These are phyloP conservation scores for Apiospora koreana DNA, from an alignment of 2,329 filamentous ascomycete genomes.

Conservation along the genomic window DNA sequence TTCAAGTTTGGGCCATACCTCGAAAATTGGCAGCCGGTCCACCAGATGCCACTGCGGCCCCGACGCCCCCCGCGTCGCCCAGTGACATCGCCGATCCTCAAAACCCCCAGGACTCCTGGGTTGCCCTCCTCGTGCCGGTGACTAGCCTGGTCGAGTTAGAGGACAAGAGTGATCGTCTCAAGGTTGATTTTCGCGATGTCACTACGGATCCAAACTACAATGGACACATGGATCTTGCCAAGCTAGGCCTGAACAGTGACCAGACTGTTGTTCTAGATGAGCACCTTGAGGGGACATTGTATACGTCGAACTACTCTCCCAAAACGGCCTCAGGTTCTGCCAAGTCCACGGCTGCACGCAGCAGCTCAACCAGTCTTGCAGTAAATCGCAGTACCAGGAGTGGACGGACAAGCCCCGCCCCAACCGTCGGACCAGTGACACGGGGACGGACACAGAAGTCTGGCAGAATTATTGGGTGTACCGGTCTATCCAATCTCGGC, in stretches of 20 bases:
- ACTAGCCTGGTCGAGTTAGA: conserved; percentile 64
- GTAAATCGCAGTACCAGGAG: conserved; percentile 52
- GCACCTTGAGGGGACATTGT: conserved; percentile 59
- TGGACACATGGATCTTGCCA: conserved; percentile 65
- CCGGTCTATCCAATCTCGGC: conserved; percentile 85
- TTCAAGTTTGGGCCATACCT: conserved; percentile 73
- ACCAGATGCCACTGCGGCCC: conserved; percentile 37
- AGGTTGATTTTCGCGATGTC: conserved; percentile 65
- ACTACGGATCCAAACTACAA: conserved; percentile 78
- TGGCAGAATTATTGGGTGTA: conserved; percentile 72
- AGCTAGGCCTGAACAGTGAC: conserved; percentile 69
- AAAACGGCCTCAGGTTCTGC: conserved; percentile 29
- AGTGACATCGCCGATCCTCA: conserved; percentile 17
- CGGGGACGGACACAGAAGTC: conserved; percentile 71
- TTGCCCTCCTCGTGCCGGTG: conserved; percentile 60
- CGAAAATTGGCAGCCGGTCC: conserved; percentile 41
- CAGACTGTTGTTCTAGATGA: conserved; percentile 86
- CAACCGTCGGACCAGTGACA: conserved; percentile 59
- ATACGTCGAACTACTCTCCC: conserved; percentile 52
- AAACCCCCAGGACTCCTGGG: conserved; percentile 34
- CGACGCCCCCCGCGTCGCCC: conserved; percentile 31
- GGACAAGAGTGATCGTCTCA: conserved; percentile 64
- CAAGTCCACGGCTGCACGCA: conserved; percentile 38
- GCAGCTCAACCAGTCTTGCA: conserved; percentile 33
- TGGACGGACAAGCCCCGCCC: conserved; percentile 68